These are phyloP conservation scores for Cyclocybe cylindracea DNA, from an alignment of 768 basidiomycete species.

Conservation along the genomic window DNA sequence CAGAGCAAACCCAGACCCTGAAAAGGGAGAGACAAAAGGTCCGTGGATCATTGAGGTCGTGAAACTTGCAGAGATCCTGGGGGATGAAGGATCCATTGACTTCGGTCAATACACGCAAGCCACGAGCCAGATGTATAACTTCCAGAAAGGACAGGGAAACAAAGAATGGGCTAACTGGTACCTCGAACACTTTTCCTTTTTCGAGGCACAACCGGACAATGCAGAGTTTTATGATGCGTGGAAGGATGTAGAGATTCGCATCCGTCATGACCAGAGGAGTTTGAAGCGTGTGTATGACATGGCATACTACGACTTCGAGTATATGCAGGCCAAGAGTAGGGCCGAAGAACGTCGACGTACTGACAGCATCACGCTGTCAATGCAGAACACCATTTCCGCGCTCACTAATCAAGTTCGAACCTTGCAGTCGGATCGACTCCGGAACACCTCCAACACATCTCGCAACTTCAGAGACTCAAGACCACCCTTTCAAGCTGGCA, in stretches of 20 bases:
- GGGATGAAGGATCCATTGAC: too few species aligned
- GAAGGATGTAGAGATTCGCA: not conserved
- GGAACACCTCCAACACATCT: not conserved
- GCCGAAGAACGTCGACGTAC: too few species aligned
- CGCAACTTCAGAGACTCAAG: not conserved
- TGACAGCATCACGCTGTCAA: not conserved
- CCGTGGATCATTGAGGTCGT: too few species aligned
- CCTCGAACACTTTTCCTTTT: not conserved
- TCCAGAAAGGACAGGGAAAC: too few species aligned
- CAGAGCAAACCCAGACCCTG: too few species aligned
- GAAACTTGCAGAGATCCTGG: too few species aligned
- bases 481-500: conserved; percentile 1
- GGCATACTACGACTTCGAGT: too few species aligned
- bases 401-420: not conserved
- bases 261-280: not conserved
- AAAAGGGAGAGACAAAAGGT: too few species aligned
- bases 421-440: not conserved
- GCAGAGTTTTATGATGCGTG: not conserved
- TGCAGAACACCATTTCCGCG: not conserved
- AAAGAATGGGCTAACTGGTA: not conserved
- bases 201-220: not conserved
- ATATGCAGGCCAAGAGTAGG: too few species aligned
- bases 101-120: too few species aligned
- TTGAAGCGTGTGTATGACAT: too few species aligned
- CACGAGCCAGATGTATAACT: too few species aligned